Conservation (phyloP, 2,329 filamentous ascomycete species). For the Colletotrichum tofieldiae region DNA sequence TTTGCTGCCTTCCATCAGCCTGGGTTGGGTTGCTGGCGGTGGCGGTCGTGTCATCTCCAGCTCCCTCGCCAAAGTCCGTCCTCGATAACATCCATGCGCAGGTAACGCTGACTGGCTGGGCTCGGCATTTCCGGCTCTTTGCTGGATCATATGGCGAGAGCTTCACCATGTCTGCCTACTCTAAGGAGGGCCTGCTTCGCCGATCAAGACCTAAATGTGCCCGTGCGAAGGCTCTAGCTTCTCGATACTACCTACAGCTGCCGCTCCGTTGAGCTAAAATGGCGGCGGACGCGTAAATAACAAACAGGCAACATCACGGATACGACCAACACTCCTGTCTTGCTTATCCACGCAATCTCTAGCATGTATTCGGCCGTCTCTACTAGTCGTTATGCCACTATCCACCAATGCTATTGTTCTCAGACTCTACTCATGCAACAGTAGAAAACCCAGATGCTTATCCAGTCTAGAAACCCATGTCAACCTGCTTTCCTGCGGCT, state of each 20-base stretch:
- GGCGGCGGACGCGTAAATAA: background rate
- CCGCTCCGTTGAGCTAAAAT: background rate
- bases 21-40: background rate
- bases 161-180: slow-evolving; percentile 11
- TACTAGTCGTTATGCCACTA: slow-evolving; percentile 30
- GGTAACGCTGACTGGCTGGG: background rate
- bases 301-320: slow-evolving; percentile 1
- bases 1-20: background rate
- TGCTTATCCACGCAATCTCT: slow-evolving; percentile 13
- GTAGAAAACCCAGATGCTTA: slow-evolving; percentile 27
- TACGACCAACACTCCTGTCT: background rate
- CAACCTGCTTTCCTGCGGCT: slow-evolving; percentile 25
- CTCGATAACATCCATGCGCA: background rate
- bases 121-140: background rate
- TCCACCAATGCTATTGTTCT: slow-evolving; percentile 29
- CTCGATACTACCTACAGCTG: too few relatives aligned
- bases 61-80: background rate
- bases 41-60: background rate
- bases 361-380: slow-evolving; percentile 31
- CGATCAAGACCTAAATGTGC: slow-evolving; percentile 2
- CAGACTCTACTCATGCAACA: slow-evolving; percentile 28
- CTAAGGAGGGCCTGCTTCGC: background rate
- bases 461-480: slow-evolving; percentile 27
- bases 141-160: background rate
- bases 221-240: background rate